Evolutionary conservation across 192 early-diverging fungal species (phyloP).

Genomic region (Gryganskiella cystojenkinii): DNA sequence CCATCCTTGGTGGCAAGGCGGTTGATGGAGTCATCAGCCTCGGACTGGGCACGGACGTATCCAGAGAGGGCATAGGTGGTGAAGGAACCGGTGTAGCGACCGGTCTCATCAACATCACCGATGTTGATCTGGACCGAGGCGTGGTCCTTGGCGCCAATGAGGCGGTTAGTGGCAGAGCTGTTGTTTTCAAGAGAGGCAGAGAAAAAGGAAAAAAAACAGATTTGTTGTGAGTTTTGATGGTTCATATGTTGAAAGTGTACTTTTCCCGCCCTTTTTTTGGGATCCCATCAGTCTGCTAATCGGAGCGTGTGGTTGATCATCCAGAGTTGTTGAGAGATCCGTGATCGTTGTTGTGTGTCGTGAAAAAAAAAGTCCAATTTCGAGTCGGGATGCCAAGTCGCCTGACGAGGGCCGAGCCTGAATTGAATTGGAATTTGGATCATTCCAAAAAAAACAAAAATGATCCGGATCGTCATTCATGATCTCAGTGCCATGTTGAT

Average conservation of each 20-base stretch:
- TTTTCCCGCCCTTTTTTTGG: no score
- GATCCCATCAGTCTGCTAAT: no score
- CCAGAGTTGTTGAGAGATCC: no score
- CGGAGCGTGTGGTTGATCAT: no score
- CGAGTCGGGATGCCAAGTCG: no score
- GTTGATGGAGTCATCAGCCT: conserved; percentile 98
- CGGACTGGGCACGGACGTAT: conserved; percentile 88
- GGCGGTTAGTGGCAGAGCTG: conserved; percentile 97
- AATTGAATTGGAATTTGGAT: no score
- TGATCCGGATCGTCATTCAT: no score
- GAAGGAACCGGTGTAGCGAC: conserved; percentile 77
- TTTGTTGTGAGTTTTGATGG: neutral
- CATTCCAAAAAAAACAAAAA: no score
- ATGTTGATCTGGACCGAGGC: conserved; percentile 98
- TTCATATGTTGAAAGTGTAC: neutral
- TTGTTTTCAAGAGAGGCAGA: neutral
- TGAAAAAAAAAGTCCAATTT: no score
- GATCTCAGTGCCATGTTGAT: no score
- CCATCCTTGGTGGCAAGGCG: conserved; percentile 85
- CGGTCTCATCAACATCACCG: conserved; percentile 90
- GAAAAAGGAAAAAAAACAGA: neutral
- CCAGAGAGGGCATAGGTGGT: conserved; percentile 94
- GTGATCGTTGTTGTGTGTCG: no score
- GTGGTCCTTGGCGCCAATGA: conserved; percentile 99
- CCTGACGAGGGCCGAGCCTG: no score